Evolutionary conservation across 768 basidiomycete genomes (phyloP), one percentile per base, ranked within the genome.

Genomic region (Glaciozyma antarctica): DNA sequence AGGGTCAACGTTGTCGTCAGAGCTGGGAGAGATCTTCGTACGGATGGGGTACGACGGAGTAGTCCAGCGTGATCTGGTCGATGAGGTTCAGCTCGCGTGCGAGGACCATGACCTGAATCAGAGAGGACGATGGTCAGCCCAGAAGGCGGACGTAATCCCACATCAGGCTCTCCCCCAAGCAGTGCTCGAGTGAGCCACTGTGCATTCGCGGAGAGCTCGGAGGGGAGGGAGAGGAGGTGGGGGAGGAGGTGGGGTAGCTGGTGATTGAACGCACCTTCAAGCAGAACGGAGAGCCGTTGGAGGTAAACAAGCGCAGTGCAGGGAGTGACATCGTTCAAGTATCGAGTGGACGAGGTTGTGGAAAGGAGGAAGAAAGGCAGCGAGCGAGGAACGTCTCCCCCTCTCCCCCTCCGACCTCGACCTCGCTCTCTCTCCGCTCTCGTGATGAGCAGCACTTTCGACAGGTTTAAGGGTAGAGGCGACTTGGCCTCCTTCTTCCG

Each of bases 241-340:
- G 17, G 43, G 34, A 45, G 44, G 19, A 16, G n/a, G 9, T 17
- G 19, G 26, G 54, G 32, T 30, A 43, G 32, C 45, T 17, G 24
- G 15, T 41, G 5, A 5, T 9, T 32, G 5, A 4, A 28, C 30
- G 21, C 41, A 52, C 65, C 51, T 66, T 66, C 43, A 66, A 60
- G 44, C 65, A 66, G 61, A 62, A 66, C 3, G 65, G 65, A 21
- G 60, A 62, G 2, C 48, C 61, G 26, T 62, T 61, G 16, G 65
- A 66, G 7, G 65, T 66, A 56, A 58, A 66, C 12, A 66, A n/a
- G 5, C 60, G 64, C 8, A 65, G 26, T 22, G 34, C 34, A 47
- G 63, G 21, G 51, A 64, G 38, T 2, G 38, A 41, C 38, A 41
- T 41, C 7, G n/a, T n/a, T n/a, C n/a, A n/a, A n/a, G n/a, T n/a